Base-by-base conservation (phyloP, 2,329 filamentous ascomycete species). In the Paraconiothyrium brasiliense region DNA sequence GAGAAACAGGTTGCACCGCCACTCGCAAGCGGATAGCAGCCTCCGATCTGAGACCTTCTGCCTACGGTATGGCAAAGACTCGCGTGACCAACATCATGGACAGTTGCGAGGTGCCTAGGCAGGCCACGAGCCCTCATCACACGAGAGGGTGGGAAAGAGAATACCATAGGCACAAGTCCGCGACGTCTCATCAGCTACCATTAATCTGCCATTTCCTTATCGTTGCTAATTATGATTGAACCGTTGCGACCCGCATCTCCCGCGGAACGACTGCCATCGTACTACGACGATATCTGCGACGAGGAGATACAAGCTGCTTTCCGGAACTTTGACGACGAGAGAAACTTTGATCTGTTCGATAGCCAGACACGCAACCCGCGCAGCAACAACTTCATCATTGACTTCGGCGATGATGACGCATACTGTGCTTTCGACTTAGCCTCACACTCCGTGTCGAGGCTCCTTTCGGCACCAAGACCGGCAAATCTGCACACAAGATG, bases 381-480 rank as follows among this genome's bases (percentile, higher is more conserved):
- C 0, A 85, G 84, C 22, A 76, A 69, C 37, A 91, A 90, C 72
- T 90, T 91, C 67, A 84, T 89, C 35, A 80, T 91, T n/a, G 86
- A 90, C 67, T 90, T 91, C 70, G 86, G 86, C 11, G 82, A 84
- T 48, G 76, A 84, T 1, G 74, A 81, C 44, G 86, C 87, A 41
- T 84, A 79, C 58, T 85, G 87, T 61, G 86, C 85, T 2, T 84
- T 86, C 55, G 79, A 90, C 67, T 76, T 91, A 9, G 71, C 76
- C 3, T 68, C 75, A 1, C 64, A 76, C 1, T 79, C 84, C 3
- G 74, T 89, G 34, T 79, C 64, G 50, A 76, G 57, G 50, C 67
- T 76, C 16, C 59, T 79, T 13, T 66, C 70, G 35, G 63, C 70
- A 8, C 73, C 85, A 69, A 80, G 83, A 59, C 82, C 84, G 2